Base-by-base conservation (phyloP, 495 filamentous ascomycete species). In the Tuber magnatum region DNA sequence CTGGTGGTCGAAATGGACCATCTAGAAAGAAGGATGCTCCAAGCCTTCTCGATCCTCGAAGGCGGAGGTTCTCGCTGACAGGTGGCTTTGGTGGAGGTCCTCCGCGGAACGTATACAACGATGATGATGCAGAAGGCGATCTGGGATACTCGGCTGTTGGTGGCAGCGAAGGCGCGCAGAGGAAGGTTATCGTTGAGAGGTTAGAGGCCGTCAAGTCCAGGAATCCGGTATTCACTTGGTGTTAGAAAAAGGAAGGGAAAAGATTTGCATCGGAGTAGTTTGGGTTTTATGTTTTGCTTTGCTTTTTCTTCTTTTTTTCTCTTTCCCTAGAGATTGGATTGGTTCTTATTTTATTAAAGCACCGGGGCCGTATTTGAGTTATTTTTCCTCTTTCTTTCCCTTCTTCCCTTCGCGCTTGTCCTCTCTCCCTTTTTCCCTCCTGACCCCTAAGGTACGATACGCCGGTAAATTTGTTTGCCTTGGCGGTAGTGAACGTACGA, bases 161-260 rank as follows among this genome's bases (percentile, higher is more conserved):
- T 83, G 96, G 90, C n/a, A 92, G 94, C 91, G 93, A 97, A 83
- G 92, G 92, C 3, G 91, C 92, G 73, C 89, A 91, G 83, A 88
- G 93, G 75, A 94, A 94, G 84, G 96, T 99, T 61, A 98, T 98
- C 86, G 94, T 98, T 56, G 95, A 99, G 86, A 86, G 95, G 80
- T 82, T 99, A 72, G 95, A 98, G 86, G 91, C 93, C 70, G 94
- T 99, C 43, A 98, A 97, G 86, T 91, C 89, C 83, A 92, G 91
- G 84, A 95, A 96, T 83, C 95, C 95, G 24, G 93, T 99, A 22
- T 99, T 99, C 84, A 97, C 92, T 56, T 99, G 95, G 93, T 99
- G 96, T 87, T 97, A 85, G 87, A 73, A 41, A 46, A 22, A 12
- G 35, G 61, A 70, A 32, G 65, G 71, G 24, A 51, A 43, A 24